These are phyloP conservation scores for Pleurotus citrinopileatus DNA, from an alignment of 768 basidiomycete species.

Conservation along the genomic window DNA sequence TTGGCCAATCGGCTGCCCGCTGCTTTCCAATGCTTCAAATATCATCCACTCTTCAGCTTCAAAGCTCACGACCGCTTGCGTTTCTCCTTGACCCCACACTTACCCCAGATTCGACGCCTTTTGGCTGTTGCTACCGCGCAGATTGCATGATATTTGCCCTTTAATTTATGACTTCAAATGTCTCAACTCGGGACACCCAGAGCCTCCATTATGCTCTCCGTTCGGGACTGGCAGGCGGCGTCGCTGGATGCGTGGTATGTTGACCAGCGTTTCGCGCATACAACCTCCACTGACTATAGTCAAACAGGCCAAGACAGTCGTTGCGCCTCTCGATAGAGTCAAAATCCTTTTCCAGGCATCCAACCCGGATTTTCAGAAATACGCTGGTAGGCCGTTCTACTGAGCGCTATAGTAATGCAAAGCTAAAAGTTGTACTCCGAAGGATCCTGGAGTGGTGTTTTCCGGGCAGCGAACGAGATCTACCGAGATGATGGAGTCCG, in stretches of 20 bases:
- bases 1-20: not conserved
- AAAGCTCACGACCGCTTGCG: not conserved
- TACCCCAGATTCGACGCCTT: not conserved
- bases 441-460: slow-evolving; percentile 89
- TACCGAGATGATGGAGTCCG: slow-evolving; percentile 63
- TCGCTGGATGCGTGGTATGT: slow-evolving; percentile 91
- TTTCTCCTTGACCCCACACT: slow-evolving; percentile 1
- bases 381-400: slow-evolving; percentile 62
- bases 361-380: slow-evolving; percentile 92
- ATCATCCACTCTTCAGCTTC: not conserved
- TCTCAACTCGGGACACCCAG: slow-evolving; percentile 49
- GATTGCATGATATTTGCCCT: slow-evolving; percentile 1
- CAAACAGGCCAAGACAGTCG: slow-evolving; percentile 84
- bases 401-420: not conserved
- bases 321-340: slow-evolving; percentile 95
- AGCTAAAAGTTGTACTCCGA: slow-evolving; percentile 22
- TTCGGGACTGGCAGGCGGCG: slow-evolving; percentile 88
- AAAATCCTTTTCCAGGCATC: slow-evolving; percentile 99
- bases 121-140: not conserved
- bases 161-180: slow-evolving; percentile 63
- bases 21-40: not conserved
- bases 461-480: slow-evolving; percentile 73
- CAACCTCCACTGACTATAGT: slow-evolving; percentile 12
- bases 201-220: slow-evolving; percentile 63
- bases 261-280: slow-evolving; percentile 12